Evolutionary conservation across 2,329 filamentous ascomycete species (phyloP), one percentile per base, ranked within the genome.

Genomic region (Trichophyton verrucosum): DNA sequence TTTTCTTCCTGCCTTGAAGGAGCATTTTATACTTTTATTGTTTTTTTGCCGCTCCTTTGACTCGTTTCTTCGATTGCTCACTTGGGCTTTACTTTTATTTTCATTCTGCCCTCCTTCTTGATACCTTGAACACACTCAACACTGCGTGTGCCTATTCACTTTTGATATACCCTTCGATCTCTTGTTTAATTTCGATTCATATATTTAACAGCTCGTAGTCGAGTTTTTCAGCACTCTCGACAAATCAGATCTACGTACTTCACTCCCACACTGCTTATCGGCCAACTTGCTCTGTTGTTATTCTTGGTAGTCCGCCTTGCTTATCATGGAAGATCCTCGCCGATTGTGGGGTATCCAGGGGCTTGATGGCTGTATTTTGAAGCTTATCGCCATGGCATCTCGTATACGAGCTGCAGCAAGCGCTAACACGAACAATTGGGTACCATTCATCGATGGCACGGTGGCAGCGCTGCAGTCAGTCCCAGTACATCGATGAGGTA

Each of bases 391-490:
- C 8, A 11, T 55, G 13, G 51, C 15, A 17, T 36, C 51, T 55
- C 11, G 24, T 55, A 55, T 55, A 33, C 30, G 51, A 55, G 30
- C 24, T 17, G n/a, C n/a, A 17, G 6, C 24, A 55, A 55, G 24
- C 30, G 17, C 30, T 3, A 55, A 55, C 51, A 55, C 51, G 51
- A 55, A 55, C 11, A 55, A 9, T 44, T 22, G 13, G 24, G 51
- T 55, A 8, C 51, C 51, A 55, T 55, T 55, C 51, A 55, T 20
- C 51, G 27, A 55, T 55, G 51, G 51, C 51, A 55, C 27, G 51
- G 51, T 55, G 51, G 11, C 51, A 55, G 27, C 51, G 13, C 51
- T 27, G 36, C 24, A 36, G 27, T 7, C 27, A 55, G 27, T 1
- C 33, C 51, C 27, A 20, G 13, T 3, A 9, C 17, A 9, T 55